phyloP scores from a whole-genome alignment of 306 rosid species.

The Corylus avellana region DNA sequence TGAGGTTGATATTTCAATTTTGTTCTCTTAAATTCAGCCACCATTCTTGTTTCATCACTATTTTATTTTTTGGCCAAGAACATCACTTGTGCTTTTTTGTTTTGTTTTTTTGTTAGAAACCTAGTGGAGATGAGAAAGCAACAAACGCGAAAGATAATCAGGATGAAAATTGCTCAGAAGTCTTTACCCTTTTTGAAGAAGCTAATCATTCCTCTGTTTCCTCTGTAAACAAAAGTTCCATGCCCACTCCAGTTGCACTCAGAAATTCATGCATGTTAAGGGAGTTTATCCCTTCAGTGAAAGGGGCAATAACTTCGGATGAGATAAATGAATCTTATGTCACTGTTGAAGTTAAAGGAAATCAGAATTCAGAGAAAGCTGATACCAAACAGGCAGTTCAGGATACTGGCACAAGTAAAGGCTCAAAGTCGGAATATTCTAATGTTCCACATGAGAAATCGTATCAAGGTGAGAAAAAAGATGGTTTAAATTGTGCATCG shows the following conservation, averaged over 20 bases:
- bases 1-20: conserved; percentile 55
- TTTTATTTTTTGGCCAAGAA: conserved; percentile 21
- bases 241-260: conserved; percentile 34
- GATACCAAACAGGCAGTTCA: conserved; percentile 44
- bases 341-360: conserved; percentile 45
- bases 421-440: conserved; percentile 43
- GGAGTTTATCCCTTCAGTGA: conserved; percentile 67
- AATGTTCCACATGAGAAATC: conserved; percentile 44
- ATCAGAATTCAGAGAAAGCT: conserved; percentile 49
- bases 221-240: conserved; percentile 53
- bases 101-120: conserved; percentile 38
- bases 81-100: conserved; percentile 13
- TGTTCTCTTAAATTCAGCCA: conserved; percentile 4
- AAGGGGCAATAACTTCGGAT: conserved; percentile 43
- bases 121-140: conserved; percentile 51
- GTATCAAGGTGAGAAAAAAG: conserved; percentile 52
- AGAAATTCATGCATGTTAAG: conserved; percentile 44
- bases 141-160: conserved; percentile 49
- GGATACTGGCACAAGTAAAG: conserved; percentile 46
- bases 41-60: conserved; percentile 6
- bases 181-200: conserved; percentile 52
- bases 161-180: conserved; percentile 54
- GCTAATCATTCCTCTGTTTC: conserved; percentile 59
- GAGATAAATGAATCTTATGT: conserved; percentile 52
- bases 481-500: conserved; percentile 49